A percentile compares a stretch with the other conserved stretches of the same genome.
These are phyloP conservation scores for Teunomyces tritomae DNA, from an alignment of 805 yeast species.

Conservation along the genomic window DNA sequence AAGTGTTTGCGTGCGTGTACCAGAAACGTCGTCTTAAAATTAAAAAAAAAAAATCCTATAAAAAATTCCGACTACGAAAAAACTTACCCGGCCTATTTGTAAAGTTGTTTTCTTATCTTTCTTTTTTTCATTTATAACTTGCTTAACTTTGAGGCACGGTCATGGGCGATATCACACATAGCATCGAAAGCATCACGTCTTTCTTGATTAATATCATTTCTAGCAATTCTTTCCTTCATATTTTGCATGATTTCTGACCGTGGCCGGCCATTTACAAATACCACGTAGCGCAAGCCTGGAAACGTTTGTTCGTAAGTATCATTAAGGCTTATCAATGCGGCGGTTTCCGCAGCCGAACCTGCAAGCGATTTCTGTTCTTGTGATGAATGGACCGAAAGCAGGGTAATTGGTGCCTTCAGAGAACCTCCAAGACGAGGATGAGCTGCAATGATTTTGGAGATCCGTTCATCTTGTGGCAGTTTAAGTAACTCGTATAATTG, in stretches of 20 bases:
- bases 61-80: not conserved
- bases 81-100: not conserved
- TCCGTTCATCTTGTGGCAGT: slow-evolving; percentile 22
- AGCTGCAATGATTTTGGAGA: slow-evolving; percentile 70
- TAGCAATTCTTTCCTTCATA: slow-evolving; percentile 39
- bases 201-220: slow-evolving; percentile 56
- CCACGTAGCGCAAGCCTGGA: slow-evolving; percentile 77
- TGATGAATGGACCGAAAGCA: slow-evolving; percentile 62
- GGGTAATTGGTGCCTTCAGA: slow-evolving; percentile 18
- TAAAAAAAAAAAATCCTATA: not conserved
- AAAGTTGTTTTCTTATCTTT: not conserved
- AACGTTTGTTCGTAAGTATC: slow-evolving; percentile 57
- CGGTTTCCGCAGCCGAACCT: slow-evolving; percentile 47
- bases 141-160: slow-evolving; percentile 57
- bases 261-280: slow-evolving; percentile 82
- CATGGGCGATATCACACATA: slow-evolving; percentile 89
- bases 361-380: slow-evolving; percentile 68
- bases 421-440: slow-evolving; percentile 78
- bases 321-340: slow-evolving; percentile 52
- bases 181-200: slow-evolving; percentile 70
- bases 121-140: not conserved
- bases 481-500: slow-evolving; percentile 32
- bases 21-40: not conserved
- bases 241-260: slow-evolving; percentile 55
- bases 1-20: not conserved